Evolutionary conservation across 805 yeast genomes (phyloP).

Genomic region (Clavispora carvajalis): DNA sequence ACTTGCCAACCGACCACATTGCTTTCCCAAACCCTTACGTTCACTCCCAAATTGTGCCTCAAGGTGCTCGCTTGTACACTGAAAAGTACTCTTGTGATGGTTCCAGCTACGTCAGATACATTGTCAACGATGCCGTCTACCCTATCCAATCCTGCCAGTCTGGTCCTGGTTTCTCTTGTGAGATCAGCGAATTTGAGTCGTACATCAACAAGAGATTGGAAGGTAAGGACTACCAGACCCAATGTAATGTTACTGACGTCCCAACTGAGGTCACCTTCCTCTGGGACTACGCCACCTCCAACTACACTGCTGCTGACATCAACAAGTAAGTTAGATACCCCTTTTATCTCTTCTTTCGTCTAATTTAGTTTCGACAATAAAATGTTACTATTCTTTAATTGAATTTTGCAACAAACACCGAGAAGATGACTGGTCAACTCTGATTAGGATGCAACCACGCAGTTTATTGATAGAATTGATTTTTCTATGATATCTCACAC

Average conservation of each 20-base stretch:
- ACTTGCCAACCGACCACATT: constrained; percentile 42
- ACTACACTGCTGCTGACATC: constrained; percentile 22
- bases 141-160: constrained; percentile 30
- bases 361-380: neutral
- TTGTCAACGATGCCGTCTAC: constrained; percentile 36
- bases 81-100: constrained; percentile 31
- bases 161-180: constrained; percentile 42
- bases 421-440: no score
- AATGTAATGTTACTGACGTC: constrained; percentile 21
- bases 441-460: no score
- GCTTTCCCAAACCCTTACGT: constrained; percentile 46
- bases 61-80: constrained; percentile 35
- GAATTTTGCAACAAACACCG: no score
- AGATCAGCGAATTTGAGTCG: constrained; percentile 29
- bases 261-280: constrained; percentile 32
- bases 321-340: constrained; percentile 1
- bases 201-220: constrained; percentile 25
- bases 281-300: constrained; percentile 32
- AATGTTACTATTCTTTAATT: neutral
- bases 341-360: neutral
- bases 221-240: constrained; percentile 20
- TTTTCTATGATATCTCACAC: no score
- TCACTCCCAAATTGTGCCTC: constrained; percentile 34
- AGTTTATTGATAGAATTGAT: no score
- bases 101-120: constrained; percentile 31